phyloP scores from a whole-genome alignment of 202 grass and related monocot species.

The Setaria viridis region DNA sequence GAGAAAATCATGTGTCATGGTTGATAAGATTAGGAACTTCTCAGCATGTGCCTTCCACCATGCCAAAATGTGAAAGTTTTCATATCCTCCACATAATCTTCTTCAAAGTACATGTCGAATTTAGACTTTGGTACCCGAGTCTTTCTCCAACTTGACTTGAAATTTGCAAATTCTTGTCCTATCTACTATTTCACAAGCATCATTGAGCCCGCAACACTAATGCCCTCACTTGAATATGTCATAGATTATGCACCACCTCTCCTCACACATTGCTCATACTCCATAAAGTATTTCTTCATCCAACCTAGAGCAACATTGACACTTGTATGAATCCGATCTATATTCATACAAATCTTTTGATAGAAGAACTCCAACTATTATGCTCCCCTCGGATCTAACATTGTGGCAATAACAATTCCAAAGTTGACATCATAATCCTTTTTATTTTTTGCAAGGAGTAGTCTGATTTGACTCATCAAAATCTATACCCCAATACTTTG shows the following conservation, averaged over 20 bases:
- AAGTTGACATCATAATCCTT: not conserved
- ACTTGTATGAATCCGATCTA: not conserved
- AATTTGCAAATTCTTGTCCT: not conserved
- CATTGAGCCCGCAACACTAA: no score
- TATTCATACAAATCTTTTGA: not conserved
- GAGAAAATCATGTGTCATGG: no score
- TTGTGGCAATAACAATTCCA: not conserved
- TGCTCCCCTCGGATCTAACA: not conserved
- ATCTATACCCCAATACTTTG: not conserved
- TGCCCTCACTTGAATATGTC: not conserved
- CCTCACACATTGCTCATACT: not conserved
- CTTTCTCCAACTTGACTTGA: not conserved
- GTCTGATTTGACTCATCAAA: not conserved
- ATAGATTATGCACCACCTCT: no score
- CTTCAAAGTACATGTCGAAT: not conserved
- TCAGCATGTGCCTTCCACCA: no score
- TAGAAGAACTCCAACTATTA: not conserved
- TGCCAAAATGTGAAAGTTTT: no score
- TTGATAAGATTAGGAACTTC: no score
- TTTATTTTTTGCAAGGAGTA: not conserved
- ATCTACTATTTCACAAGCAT: not conserved
- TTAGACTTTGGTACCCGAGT: not conserved
- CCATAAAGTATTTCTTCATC: not conserved
- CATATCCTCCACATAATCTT: not conserved
- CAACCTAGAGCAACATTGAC: not conserved